phyloP scores from a whole-genome alignment of 805 yeast genomes.

The Candida succiphila region DNA sequence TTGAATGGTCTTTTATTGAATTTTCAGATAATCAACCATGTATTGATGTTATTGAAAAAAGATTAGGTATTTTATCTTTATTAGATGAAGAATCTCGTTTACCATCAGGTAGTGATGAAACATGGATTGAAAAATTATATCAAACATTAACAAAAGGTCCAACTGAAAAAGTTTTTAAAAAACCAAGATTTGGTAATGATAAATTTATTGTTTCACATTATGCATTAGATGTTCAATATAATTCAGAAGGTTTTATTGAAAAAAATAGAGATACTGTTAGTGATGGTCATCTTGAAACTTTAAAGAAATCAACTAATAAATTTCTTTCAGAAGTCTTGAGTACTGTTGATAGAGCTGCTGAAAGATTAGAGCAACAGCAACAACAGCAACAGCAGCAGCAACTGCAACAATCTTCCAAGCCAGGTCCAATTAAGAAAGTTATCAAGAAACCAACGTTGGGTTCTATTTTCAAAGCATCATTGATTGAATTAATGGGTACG shows the following conservation, averaged over 20 bases:
- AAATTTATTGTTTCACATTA: slow-evolving; percentile 88
- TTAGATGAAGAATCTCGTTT: slow-evolving; percentile 92
- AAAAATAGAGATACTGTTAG: slow-evolving; percentile 96
- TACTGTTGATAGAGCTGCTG: slow-evolving; percentile 50
- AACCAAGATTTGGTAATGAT: slow-evolving; percentile 89
- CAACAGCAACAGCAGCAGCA: too few species aligned
- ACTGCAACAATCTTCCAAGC: slow-evolving; percentile 18
- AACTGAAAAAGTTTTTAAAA: slow-evolving; percentile 67
- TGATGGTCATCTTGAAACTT: slow-evolving; percentile 85
- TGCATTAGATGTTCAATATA: slow-evolving; percentile 89
- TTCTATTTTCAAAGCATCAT: slow-evolving; percentile 83
- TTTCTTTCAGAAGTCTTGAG: slow-evolving; percentile 56
- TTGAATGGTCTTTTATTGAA: slow-evolving; percentile 94
- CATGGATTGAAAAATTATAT: slow-evolving; percentile 87
- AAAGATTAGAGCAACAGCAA: slow-evolving; percentile 27
- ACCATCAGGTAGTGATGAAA: slow-evolving; percentile 88
- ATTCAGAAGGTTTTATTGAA: slow-evolving; percentile 90
- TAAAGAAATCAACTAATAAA: slow-evolving; percentile 58
- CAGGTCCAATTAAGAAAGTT: slow-evolving; percentile 25
- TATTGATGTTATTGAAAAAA: slow-evolving; percentile 82
- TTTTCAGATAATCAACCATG: slow-evolving; percentile 97
- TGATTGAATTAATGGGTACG: slow-evolving; percentile 87
- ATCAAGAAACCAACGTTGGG: slow-evolving; percentile 88
- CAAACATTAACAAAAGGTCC: slow-evolving; percentile 76
- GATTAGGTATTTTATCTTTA: slow-evolving; percentile 76